Evolutionary conservation across 164 flowering plant species (phyloP).

Genomic region (Vitis rupestris): DNA sequence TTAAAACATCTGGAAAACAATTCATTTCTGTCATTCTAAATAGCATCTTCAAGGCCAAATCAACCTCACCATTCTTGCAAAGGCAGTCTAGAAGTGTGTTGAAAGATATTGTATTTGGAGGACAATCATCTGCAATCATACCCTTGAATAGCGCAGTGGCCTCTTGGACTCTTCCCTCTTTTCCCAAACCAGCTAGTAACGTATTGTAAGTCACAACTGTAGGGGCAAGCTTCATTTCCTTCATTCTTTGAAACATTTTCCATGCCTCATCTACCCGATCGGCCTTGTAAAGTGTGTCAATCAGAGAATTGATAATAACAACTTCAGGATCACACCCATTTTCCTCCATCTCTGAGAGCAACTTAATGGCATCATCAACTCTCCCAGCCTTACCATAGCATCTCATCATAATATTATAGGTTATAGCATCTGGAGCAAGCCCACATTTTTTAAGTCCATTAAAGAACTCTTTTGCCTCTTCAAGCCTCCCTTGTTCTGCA

Average conservation of each 20-base stretch:
- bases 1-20: conserved; percentile 68
- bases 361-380: conserved; percentile 71
- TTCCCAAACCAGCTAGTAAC: conserved; percentile 70
- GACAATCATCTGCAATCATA: conserved; percentile 40
- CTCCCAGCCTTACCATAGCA: conserved; percentile 73
- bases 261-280: conserved; percentile 78
- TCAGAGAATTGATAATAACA: conserved; percentile 65
- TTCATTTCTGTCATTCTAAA: conserved; percentile 51
- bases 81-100: conserved; percentile 66
- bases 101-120: conserved; percentile 58
- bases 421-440: conserved; percentile 78
- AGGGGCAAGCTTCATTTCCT: conserved; percentile 69
- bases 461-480: conserved; percentile 64
- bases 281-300: conserved; percentile 76
- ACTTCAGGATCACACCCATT: conserved; percentile 66
- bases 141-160: conserved; percentile 54
- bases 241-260: conserved; percentile 66
- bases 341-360: conserved; percentile 62
- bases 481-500: conserved; percentile 62
- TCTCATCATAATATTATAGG: conserved; percentile 94
- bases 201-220: conserved; percentile 90
- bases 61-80: conserved; percentile 68
- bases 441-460: conserved; percentile 55
- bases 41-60: conserved; percentile 59
- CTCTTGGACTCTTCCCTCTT: conserved; percentile 59